These are phyloP conservation scores for Cryphonectria parasitica DNA, from an alignment of 2,329 filamentous ascomycete genomes.

Conservation along the genomic window DNA sequence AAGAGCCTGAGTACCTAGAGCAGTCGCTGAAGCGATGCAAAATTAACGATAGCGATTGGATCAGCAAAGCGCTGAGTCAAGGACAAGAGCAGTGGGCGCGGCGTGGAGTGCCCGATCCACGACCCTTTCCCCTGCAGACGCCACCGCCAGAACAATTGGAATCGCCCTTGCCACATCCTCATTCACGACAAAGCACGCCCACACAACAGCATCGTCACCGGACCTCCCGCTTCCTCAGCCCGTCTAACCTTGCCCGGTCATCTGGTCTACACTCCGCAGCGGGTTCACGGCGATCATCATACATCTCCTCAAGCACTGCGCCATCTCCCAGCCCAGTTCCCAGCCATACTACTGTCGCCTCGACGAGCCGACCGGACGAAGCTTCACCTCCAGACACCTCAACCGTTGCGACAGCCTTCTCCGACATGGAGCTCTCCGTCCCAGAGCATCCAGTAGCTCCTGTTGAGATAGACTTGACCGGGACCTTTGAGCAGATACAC, in stretches of 20 bases:
- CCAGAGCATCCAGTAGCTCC: conserved; percentile 5
- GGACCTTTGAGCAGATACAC: conserved; percentile 24
- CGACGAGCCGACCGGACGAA: neutral
- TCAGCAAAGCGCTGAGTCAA: neutral
- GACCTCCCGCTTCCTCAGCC: conserved; percentile 5
- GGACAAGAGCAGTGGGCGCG: neutral
- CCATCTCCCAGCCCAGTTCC: conserved; percentile 18
- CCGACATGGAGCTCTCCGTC: conserved; percentile 4
- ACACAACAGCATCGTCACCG: neutral
- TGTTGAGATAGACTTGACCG: neutral
- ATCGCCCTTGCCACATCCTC: neutral
- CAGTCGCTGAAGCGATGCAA: conserved; percentile 8
- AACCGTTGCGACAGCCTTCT: conserved; percentile 5
- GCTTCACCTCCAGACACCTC: conserved; percentile 19
- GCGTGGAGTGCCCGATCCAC: neutral
- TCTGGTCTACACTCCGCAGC: conserved; percentile 1
- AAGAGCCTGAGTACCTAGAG: neutral
- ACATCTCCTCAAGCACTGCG: conserved; percentile 6
- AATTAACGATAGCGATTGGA: conserved; percentile 14
- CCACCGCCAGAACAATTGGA: conserved; percentile 1
- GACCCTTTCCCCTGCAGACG: conserved; percentile 4
- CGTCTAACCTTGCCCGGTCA: neutral
- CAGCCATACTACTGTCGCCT: conserved; percentile 1
- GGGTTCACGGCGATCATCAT: conserved; percentile 17
- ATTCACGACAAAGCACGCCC: neutral